Conservation (phyloP, 352 stramenopile genomes). For the Phytophthora aleatoria region DNA sequence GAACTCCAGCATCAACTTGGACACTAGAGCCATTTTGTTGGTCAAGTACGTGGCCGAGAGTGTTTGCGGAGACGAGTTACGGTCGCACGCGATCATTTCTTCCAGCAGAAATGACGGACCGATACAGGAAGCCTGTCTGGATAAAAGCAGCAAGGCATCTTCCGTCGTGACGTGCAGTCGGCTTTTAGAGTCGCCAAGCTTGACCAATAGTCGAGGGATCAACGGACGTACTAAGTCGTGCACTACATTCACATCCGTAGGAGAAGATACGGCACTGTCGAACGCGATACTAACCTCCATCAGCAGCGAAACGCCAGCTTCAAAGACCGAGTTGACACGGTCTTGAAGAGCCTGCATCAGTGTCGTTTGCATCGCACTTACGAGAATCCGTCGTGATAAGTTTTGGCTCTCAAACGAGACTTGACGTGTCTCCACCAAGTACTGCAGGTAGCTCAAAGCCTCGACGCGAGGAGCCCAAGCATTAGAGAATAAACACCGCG, state of each 20-base stretch:
- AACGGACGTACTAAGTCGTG: conserved; percentile 71
- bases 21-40: conserved; percentile 77
- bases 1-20: conserved; percentile 82
- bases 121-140: conserved; percentile 58
- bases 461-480: conserved; percentile 83
- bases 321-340: conserved; percentile 79
- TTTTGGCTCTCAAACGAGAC: conserved; percentile 46
- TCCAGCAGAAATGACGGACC: conserved; percentile 77
- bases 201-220: conserved; percentile 70
- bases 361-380: conserved; percentile 57
- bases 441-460: conserved; percentile 77
- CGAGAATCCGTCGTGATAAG: conserved; percentile 13
- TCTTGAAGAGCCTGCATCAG: conserved; percentile 69
- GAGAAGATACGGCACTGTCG: conserved; percentile 32
- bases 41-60: conserved; percentile 61
- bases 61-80: conserved; percentile 54
- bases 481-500: conserved; percentile 79
- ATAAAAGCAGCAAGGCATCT: conserved; percentile 75
- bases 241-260: conserved; percentile 32
- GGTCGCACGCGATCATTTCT: conserved; percentile 72
- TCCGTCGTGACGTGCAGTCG: conserved; percentile 72
- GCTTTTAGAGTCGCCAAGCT: conserved; percentile 79
- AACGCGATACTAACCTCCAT: conserved; percentile 79
- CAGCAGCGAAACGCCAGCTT: conserved; percentile 66
- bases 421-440: conserved; percentile 59